phyloP scores from a whole-genome alignment of 805 yeast genomes.

The Kurtzmaniella cleridarum region DNA sequence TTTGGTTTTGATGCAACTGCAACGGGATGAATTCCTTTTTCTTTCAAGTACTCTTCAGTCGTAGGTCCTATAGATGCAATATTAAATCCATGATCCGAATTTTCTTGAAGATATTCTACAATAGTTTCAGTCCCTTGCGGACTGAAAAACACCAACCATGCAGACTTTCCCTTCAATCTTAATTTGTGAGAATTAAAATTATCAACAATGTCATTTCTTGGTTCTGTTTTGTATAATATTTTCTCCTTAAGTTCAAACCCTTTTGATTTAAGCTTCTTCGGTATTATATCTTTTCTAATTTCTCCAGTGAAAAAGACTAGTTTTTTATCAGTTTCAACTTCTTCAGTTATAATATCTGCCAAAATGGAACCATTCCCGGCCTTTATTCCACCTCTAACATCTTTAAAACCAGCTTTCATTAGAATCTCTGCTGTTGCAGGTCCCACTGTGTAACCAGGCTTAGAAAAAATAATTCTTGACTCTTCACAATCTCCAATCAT shows the following conservation, averaged over 20 bases:
- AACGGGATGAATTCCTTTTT: conserved; percentile 50
- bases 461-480: conserved; percentile 29
- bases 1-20: conserved; percentile 71
- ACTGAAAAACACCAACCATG: conserved; percentile 84
- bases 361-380: conserved; percentile 80
- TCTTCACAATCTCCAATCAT: conserved; percentile 12
- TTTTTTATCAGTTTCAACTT: conserved; percentile 24
- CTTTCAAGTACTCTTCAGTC: conserved; percentile 57
- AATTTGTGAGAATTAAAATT: conserved; percentile 22
- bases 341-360: conserved; percentile 53
- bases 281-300: conserved; percentile 75
- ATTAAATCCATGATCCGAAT: conserved; percentile 19
- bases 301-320: conserved; percentile 82
- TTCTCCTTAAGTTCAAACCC: conserved; percentile 50
- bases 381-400: conserved; percentile 63
- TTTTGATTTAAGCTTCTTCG: conserved; percentile 44
- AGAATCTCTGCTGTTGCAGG: conserved; percentile 75
- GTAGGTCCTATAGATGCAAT: conserved; percentile 93
- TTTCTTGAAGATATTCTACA: conserved; percentile 33
- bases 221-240: conserved; percentile 65
- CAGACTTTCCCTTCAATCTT: conserved; percentile 10
- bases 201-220: conserved; percentile 40
- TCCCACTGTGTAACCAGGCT: conserved; percentile 81
- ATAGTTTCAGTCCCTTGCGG: conserved; percentile 80
- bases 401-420: conserved; percentile 54